Percentiles rank a stretch among this genome's conserved stretches.
Evolutionary conservation across 2,329 filamentous ascomycete genomes (phyloP).

Genomic region (Calonectria hawksworthii): DNA sequence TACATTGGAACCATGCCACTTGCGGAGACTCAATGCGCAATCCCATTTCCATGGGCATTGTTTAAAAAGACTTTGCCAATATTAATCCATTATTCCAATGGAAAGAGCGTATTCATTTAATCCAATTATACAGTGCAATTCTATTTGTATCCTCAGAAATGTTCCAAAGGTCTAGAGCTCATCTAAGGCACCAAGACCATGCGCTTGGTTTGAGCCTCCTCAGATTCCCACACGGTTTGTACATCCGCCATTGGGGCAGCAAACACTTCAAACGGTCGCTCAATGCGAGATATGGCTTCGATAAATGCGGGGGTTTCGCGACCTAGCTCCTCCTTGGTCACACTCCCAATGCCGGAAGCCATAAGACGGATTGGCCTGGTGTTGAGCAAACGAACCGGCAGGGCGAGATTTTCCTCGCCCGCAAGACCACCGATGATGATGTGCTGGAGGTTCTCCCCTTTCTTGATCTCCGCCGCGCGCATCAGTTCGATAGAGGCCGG

Average conservation of each 20-base stretch:
- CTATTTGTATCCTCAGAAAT: not conserved
- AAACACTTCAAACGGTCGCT: slow-evolving; percentile 16
- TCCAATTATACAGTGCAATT: not conserved
- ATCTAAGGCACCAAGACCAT: slow-evolving; percentile 22
- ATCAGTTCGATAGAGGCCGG: slow-evolving; percentile 19
- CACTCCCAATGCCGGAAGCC: slow-evolving; percentile 24
- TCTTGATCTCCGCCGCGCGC: slow-evolving; percentile 11
- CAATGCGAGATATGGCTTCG: slow-evolving; percentile 4
- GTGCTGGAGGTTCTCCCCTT: slow-evolving; percentile 25
- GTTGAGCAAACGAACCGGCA: slow-evolving; percentile 23
- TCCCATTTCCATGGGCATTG: not conserved
- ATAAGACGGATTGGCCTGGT: slow-evolving; percentile 25
- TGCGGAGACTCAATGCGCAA: too few relatives aligned
- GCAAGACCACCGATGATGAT: slow-evolving; percentile 24
- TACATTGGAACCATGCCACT: not conserved
- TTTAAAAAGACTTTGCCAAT: not conserved
- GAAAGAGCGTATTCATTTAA: too few relatives aligned
- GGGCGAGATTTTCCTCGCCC: slow-evolving; percentile 15
- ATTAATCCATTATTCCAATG: not conserved
- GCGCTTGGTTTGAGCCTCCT: slow-evolving; percentile 8
- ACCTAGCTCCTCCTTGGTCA: slow-evolving; percentile 15
- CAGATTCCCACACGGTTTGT: slow-evolving; percentile 15
- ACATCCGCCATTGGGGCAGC: slow-evolving; percentile 19
- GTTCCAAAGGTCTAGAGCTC: not conserved
- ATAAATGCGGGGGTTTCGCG: slow-evolving; percentile 15